A percentile compares a stretch with the other conserved stretches of the same genome.
phyloP scores from a whole-genome alignment of 192 early-diverging fungal genomes.

The Nowakowskiella sp. region DNA sequence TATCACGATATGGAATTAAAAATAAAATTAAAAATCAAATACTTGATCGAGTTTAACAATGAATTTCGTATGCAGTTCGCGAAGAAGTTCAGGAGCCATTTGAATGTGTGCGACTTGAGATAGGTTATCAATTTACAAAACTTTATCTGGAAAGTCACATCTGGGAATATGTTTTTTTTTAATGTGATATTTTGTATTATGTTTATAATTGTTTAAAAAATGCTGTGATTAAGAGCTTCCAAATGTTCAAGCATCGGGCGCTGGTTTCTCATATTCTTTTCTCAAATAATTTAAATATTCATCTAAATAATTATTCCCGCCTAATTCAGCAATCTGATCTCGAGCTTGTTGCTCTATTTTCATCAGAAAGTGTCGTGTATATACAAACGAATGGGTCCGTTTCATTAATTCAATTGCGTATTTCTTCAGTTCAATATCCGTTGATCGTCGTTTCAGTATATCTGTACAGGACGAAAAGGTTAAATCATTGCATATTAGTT shows the following conservation, averaged over 20 bases:
- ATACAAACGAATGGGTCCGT: slow-evolving; percentile 70
- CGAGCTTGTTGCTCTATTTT: slow-evolving; percentile 56
- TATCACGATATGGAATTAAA: not conserved
- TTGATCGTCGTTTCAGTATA: slow-evolving; percentile 84
- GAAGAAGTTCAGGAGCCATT: too few species aligned
- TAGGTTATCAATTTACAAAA: too few species aligned
- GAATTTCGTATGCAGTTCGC: slow-evolving; percentile 30
- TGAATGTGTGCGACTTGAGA: too few species aligned
- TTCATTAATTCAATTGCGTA: slow-evolving; percentile 80
- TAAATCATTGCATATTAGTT: not conserved
- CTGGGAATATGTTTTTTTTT: too few species aligned
- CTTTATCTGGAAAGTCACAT: too few species aligned
- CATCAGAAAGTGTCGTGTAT: slow-evolving; percentile 56
- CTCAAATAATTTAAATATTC: slow-evolving; percentile 51
- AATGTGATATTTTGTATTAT: too few species aligned
- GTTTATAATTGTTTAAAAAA: too few species aligned
- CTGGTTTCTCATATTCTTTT: slow-evolving; percentile 36
- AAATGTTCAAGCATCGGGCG: too few species aligned
- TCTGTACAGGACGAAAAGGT: slow-evolving; percentile 25
- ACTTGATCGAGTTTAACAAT: slow-evolving; percentile 34
- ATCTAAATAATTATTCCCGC: slow-evolving; percentile 69
- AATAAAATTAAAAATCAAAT: not conserved
- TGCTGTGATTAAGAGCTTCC: too few species aligned
- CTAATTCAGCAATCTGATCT: slow-evolving; percentile 58
- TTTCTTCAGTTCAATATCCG: slow-evolving; percentile 71